Evolutionary conservation across 805 yeast species (phyloP).

Genomic region (Candida coleopterorum): DNA sequence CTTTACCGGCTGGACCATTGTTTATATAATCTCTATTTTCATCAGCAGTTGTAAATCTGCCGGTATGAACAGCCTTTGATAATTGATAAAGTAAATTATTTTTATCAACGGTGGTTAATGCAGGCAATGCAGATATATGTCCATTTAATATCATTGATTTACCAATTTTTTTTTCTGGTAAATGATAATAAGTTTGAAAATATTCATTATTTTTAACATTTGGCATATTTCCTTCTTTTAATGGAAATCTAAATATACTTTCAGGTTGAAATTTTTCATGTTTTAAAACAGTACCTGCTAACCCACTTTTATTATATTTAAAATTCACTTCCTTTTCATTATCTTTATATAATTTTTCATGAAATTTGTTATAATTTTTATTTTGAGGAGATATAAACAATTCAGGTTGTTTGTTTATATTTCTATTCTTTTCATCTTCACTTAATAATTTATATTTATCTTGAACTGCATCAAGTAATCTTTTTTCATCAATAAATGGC

Average conservation of each 20-base stretch:
- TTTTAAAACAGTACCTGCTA: conserved; percentile 52
- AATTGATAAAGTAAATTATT: conserved; percentile 46
- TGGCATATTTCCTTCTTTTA: conserved; percentile 44
- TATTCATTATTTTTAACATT: conserved; percentile 37
- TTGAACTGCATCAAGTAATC: conserved; percentile 63
- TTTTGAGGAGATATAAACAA: conserved; percentile 64
- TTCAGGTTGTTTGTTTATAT: conserved; percentile 66
- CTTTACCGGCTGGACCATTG: conserved; percentile 36
- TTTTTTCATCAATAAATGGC: conserved; percentile 85
- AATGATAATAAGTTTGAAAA: conserved; percentile 46
- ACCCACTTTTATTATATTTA: conserved; percentile 46
- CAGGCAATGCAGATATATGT: conserved; percentile 55
- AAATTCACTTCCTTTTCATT: conserved; percentile 34
- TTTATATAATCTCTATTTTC: conserved; percentile 35
- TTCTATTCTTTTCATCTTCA: conserved; percentile 64
- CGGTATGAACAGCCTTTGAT: conserved; percentile 23
- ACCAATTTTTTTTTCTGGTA: conserved; percentile 57
- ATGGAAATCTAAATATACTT: conserved; percentile 39
- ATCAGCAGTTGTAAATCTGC: conserved; percentile 26
- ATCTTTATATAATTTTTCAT: conserved; percentile 35
- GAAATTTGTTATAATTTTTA: conserved; percentile 40
- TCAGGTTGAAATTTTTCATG: conserved; percentile 31
- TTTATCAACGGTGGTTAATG: conserved; percentile 64
- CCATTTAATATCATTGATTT: conserved; percentile 87
- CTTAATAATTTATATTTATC: conserved; percentile 59